These are phyloP conservation scores for Rhizophora apiculata DNA, from an alignment of 345 rosid species.

Conservation along the genomic window DNA sequence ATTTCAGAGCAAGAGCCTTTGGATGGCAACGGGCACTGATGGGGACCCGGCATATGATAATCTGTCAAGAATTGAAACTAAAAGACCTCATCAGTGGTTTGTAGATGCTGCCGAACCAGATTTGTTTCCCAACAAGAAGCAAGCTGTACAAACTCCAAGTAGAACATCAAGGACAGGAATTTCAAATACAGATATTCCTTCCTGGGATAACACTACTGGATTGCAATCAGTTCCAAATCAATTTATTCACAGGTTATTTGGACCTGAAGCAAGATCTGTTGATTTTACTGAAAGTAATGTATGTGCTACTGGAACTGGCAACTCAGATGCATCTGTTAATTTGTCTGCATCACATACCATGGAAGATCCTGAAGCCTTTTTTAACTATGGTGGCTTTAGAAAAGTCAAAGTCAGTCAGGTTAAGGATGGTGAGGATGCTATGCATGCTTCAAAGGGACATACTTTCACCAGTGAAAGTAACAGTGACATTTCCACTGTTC, in stretches of 20 bases:
- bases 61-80: constrained; percentile 54
- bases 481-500: constrained; percentile 36
- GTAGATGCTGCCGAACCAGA: constrained; percentile 55
- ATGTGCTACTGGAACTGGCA: constrained; percentile 39
- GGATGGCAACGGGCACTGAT: constrained; percentile 55
- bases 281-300: constrained; percentile 47
- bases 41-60: constrained; percentile 51
- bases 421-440: constrained; percentile 42
- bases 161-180: constrained; percentile 33
- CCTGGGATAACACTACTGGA: constrained; percentile 60
- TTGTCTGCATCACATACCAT: constrained; percentile 55
- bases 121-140: constrained; percentile 74
- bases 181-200: constrained; percentile 38
- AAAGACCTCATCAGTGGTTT: constrained; percentile 78
- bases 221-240: constrained; percentile 61
- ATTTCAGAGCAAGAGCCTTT: constrained; percentile 64
- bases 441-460: constrained; percentile 42
- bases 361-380: constrained; percentile 55
- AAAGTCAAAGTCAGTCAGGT: constrained; percentile 64
- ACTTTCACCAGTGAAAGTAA: constrained; percentile 33
- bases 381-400: constrained; percentile 51
- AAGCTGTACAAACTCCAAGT: constrained; percentile 47
- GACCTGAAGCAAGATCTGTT: constrained; percentile 58
- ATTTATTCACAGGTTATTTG: constrained; percentile 59
- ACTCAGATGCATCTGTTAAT: constrained; percentile 45